These are phyloP conservation scores for Coemansia brasiliensis DNA, from an alignment of 192 early-diverging fungal species.

Conservation along the genomic window DNA sequence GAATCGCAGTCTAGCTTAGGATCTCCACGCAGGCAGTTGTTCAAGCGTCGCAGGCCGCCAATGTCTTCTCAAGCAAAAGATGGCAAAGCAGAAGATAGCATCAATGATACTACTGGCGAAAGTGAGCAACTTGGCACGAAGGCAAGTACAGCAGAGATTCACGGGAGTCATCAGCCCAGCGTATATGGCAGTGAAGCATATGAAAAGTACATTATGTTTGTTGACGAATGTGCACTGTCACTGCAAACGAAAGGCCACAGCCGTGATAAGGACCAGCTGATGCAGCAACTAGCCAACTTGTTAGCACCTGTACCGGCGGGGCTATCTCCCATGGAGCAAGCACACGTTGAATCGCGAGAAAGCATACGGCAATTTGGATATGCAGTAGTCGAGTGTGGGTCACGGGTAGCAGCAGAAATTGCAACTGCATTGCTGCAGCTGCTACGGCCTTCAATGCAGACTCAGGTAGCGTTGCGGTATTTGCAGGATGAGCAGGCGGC, in stretches of 20 bases:
- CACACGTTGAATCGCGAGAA: slow-evolving; percentile 12
- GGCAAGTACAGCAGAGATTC: no score
- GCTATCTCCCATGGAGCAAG: neutral
- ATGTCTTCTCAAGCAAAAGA: neutral
- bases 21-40: slow-evolving; percentile 39
- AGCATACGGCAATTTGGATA: slow-evolving; percentile 32
- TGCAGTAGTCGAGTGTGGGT: slow-evolving; percentile 26
- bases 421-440: slow-evolving; percentile 24
- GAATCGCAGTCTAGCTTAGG: neutral
- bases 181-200: neutral
- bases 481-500: slow-evolving; percentile 33
- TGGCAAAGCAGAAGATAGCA: neutral
- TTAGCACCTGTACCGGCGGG: slow-evolving; percentile 6
- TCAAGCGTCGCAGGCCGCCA: slow-evolving; percentile 23
- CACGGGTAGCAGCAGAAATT: slow-evolving; percentile 4
- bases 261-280: slow-evolving; percentile 14
- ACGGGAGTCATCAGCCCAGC: no score
- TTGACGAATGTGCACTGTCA: slow-evolving; percentile 22
- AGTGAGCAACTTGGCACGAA: no score
- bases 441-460: slow-evolving; percentile 23
- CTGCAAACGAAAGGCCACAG: neutral
- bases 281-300: slow-evolving; percentile 19
- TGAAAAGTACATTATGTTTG: slow-evolving; percentile 24
- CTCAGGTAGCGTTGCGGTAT: slow-evolving; percentile 28
- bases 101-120: neutral